Evolutionary conservation across 2,329 filamentous ascomycete species (phyloP), one percentile per base, ranked within the genome.

Genomic region (Aureobasidium sp.): DNA sequence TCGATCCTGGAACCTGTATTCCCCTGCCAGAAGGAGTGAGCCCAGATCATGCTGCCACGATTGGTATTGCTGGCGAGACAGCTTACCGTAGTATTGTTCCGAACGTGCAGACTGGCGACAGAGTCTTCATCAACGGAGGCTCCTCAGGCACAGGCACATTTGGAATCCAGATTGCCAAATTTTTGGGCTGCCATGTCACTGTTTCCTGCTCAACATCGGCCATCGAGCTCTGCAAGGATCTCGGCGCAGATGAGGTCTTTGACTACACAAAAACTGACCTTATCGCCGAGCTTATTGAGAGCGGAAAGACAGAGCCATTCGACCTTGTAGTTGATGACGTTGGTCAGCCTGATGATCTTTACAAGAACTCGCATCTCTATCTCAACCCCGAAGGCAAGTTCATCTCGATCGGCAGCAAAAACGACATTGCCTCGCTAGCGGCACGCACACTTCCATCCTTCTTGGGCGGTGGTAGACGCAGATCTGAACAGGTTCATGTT

Each of bases 111-210:
- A 62, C 62, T 11, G 75, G 75, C 7, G 77, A 82, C 52, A 80
- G 77, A 66, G 77, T 88, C 6, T 83, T 88, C 67, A 80, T 88
- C 70, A 87, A 88, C 65, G 85, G 84, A 12, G 85, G 84, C 0
- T 82, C 79, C 6, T 85, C 85, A 9, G 85, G 85, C 0, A 80
- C 78, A 0, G 86, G 86, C 0, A 78, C 79, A 0, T 86, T 79
- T 62, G 81, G 77, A 0, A 82, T 88, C 59, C 85, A 88, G 68
- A 80, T 88, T 49, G 85, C 85, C 7, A 87, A 86, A 69, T 74
- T 75, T 0, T 68, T 84, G 2, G 85, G 84, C 0, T 85, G 81
- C 66, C 74, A 81, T 64, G 85, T 89, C 31, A 82, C 80, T 1
- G 76, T 77, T 2, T 79, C 78, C 3, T 88, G 85, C 68, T 88